Evolutionary conservation across 1,284 basidiomycete genomes (phyloP), one percentile per base, ranked within the genome.

Genomic region (Ustilago shanxiensis): DNA sequence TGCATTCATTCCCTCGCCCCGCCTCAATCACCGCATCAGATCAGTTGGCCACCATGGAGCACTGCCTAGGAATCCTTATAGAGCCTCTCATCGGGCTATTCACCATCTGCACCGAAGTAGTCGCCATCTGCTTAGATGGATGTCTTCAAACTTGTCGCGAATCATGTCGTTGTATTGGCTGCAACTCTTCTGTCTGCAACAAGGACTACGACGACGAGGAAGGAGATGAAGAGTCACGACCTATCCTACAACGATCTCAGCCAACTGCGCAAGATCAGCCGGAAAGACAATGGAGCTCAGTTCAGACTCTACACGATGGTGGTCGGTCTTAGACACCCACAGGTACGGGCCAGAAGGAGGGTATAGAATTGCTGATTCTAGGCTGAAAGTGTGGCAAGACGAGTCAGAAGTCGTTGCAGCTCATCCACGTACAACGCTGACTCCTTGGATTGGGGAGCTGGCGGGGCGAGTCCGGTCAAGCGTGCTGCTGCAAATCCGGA

Each of bases 101-200:
- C 41, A 60, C 60, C 22, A 31, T 67, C 37, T 66, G 70, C 50
- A 67, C 70, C 60, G 70, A 72, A 22, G 70, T 72, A 7, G 57
- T 52, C 24, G 70, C 56, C 56, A 72, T 72, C 49, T 72, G 60
- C 45, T 35, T 72, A 39, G 70, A 72, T 45, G 70, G 70, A 9
- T 72, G 70, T 44, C 70, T 72, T 13, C 70, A 72, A 18, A 72
- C 70, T 28, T 72, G 70, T 29, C 70, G 70, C 33, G 70, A 72
- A 39, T 72, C 70, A 20, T 72, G 50, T 45, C 70, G 60, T 14
- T 72, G 70, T 39, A 67, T 67, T 49, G 57, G 52, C 20, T 66
- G 65, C 57, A 51, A 29, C 24, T 58, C 31, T n/a, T 56, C 45
- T n/a, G 9, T 44, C 26, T 72, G 69, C 56, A 37, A 41, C 52